Evolutionary conservation across 169 alveolate species (phyloP).

Genomic region (Cyclospora cayetanensis): DNA sequence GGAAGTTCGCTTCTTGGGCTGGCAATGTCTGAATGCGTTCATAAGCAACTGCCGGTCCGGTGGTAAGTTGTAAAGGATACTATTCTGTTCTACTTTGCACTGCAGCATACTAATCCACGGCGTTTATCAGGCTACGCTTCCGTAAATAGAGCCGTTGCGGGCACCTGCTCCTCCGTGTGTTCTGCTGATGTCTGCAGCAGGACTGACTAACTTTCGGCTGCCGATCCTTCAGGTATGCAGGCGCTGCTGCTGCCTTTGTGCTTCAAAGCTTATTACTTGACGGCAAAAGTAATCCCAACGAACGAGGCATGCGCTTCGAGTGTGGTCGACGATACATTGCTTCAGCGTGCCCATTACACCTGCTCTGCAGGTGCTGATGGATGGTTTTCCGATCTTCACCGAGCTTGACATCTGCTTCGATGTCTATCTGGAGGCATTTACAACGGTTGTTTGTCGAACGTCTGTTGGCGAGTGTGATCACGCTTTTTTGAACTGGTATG

Average conservation of each 20-base stretch:
- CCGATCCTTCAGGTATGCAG: conserved; percentile 45
- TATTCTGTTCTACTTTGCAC: not conserved
- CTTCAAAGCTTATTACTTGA: no score
- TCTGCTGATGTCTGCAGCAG: not conserved
- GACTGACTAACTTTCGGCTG: not conserved
- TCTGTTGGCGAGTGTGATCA: conserved; percentile 15
- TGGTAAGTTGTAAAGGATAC: conserved; percentile 17
- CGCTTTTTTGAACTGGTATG: conserved; percentile 49
- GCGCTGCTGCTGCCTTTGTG: no score
- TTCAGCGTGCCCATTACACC: not conserved
- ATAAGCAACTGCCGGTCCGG: not conserved
- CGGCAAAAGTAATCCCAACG: no score
- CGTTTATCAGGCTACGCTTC: no score
- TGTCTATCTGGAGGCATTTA: conserved; percentile 48
- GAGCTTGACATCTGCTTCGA: conserved; percentile 66
- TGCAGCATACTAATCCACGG: not conserved
- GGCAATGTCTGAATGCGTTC: conserved; percentile 34
- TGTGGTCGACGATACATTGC: no score
- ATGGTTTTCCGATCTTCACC: conserved; percentile 56
- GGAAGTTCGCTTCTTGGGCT: conserved; percentile 60
- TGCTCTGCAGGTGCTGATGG: conserved; percentile 44
- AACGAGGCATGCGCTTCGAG: no score
- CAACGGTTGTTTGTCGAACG: not conserved
- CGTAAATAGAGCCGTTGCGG: not conserved
- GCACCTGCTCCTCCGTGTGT: not conserved